Conservation (phyloP, 2,329 filamentous ascomycete genomes). For the Colletotrichum eremochloae region DNA sequence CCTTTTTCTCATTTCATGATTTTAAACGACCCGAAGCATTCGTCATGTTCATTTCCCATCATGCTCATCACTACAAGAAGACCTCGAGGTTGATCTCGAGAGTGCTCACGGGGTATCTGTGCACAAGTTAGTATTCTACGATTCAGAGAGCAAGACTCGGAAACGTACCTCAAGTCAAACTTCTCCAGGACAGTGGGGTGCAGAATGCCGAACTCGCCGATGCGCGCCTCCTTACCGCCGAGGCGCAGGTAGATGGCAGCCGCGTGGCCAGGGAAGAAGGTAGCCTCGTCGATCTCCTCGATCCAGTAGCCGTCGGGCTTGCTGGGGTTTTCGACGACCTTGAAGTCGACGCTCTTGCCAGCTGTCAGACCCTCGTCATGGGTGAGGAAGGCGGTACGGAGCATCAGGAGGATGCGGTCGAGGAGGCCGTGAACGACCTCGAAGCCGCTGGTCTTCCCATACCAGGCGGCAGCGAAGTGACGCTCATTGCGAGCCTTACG, state of each 20-base stretch:
- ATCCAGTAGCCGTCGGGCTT: slow-evolving; percentile 90
- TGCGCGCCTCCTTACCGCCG: slow-evolving; percentile 78
- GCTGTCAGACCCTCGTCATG: slow-evolving; percentile 75
- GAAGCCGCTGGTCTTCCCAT: slow-evolving; percentile 94
- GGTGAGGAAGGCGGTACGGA: slow-evolving; percentile 84
- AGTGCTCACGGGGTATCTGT: slow-evolving; percentile 89
- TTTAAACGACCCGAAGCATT: slow-evolving; percentile 26
- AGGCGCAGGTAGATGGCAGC: slow-evolving; percentile 86
- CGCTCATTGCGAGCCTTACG: slow-evolving; percentile 92
- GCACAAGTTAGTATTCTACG: slow-evolving; percentile 14
- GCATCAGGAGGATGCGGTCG: slow-evolving; percentile 92
- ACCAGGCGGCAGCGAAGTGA: slow-evolving; percentile 96
- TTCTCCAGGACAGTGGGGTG: slow-evolving; percentile 94
- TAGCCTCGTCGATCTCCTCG: slow-evolving; percentile 89
- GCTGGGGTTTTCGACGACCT: slow-evolving; percentile 65
- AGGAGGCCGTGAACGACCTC: slow-evolving; percentile 95
- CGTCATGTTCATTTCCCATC: slow-evolving; percentile 38
- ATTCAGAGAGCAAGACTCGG: not conserved
- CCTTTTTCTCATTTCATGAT: slow-evolving; percentile 16
- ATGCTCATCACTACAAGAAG: slow-evolving; percentile 74
- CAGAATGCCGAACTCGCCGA: slow-evolving; percentile 93
- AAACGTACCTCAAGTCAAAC: slow-evolving; percentile 83
- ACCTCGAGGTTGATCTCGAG: slow-evolving; percentile 95
- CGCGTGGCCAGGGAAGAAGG: slow-evolving; percentile 91
- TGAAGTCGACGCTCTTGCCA: slow-evolving; percentile 64